Conservation (phyloP, 2,329 filamentous ascomycete species). For the Pseudocercospora macadamiae region DNA sequence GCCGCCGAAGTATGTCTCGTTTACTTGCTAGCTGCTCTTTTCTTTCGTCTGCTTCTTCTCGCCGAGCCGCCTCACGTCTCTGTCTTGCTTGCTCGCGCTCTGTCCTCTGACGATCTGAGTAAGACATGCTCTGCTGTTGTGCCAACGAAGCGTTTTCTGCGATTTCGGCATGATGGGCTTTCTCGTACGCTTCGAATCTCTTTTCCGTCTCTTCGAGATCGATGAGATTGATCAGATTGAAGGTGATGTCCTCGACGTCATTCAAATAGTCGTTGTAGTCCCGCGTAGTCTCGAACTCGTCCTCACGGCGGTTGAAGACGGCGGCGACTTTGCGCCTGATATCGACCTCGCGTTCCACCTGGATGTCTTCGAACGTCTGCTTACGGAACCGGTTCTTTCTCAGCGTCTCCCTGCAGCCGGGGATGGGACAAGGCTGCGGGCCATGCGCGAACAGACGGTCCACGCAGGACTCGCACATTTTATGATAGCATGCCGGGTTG, state of each 20-base stretch:
- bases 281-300: constrained; percentile 83
- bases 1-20: constrained; percentile 69
- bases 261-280: constrained; percentile 95
- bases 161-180: constrained; percentile 67
- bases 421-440: constrained; percentile 88
- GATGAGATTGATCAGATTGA: constrained; percentile 76
- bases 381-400: constrained; percentile 81
- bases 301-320: constrained; percentile 85
- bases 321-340: constrained; percentile 73
- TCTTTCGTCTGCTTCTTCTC: constrained; percentile 73
- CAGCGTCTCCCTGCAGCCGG: constrained; percentile 82
- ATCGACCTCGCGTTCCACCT: constrained; percentile 90
- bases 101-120: constrained; percentile 53
- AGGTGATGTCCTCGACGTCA: constrained; percentile 85
- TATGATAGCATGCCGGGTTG: constrained; percentile 98
- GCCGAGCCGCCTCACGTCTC: constrained; percentile 63
- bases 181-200: constrained; percentile 70
- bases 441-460: constrained; percentile 91
- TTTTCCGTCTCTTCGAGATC: constrained; percentile 67
- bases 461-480: constrained; percentile 96
- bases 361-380: constrained; percentile 87
- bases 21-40: constrained; percentile 64
- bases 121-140: constrained; percentile 51
- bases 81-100: constrained; percentile 69
- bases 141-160: constrained; percentile 53